Evolutionary conservation across 75 land plant species (phyloP), one percentile per base, ranked within the genome.

Genomic region (Pinus tabuliformis): DNA sequence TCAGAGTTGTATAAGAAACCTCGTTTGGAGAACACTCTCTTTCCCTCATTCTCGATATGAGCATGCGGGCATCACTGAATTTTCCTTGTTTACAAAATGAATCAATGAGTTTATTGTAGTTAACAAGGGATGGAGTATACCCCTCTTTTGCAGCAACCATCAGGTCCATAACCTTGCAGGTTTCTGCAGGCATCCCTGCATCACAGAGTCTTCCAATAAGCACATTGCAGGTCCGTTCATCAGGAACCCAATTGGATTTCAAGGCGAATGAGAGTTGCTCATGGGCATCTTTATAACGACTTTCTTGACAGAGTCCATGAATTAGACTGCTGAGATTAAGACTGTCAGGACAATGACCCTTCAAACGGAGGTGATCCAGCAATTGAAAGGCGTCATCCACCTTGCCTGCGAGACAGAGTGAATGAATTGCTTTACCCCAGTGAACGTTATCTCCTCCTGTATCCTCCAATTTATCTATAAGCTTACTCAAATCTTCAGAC

Each of bases 1-100:
- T 76, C 72, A 92, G 75, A n/a, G 88, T 78, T 11, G 90, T 92
- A 52, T 86, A 92, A 15, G 92, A 73, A 74, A 85, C 89, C 39
- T 59, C 77, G 78, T 83, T 86, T 6, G 89, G 89, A 13, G 4
- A 26, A 52, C 79, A 85, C 11, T 91, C 91, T 28, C 66, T 78
- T 5, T 30, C 33, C 45, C 16, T 75, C 89, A 91, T 82, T 15
- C 77, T 77, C 54, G 58, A 49, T 3, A 90, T 73, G 66, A 88
- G 62, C 56, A 20, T n/a, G 42, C 76, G 79, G 42, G 88, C 88
- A 14, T 75, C 76, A 3, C 2, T 37, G 16, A 70, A 70, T 15
- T 30, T 58, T 3, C 66, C 37, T 16, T 36, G 33, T 21, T 42
- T 20, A 30, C 86, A 83, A 56, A 88, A 76, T 60, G 56, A 75